These are phyloP conservation scores for Ustilago trichophora DNA, from an alignment of 1,284 basidiomycete species.

Conservation along the genomic window DNA sequence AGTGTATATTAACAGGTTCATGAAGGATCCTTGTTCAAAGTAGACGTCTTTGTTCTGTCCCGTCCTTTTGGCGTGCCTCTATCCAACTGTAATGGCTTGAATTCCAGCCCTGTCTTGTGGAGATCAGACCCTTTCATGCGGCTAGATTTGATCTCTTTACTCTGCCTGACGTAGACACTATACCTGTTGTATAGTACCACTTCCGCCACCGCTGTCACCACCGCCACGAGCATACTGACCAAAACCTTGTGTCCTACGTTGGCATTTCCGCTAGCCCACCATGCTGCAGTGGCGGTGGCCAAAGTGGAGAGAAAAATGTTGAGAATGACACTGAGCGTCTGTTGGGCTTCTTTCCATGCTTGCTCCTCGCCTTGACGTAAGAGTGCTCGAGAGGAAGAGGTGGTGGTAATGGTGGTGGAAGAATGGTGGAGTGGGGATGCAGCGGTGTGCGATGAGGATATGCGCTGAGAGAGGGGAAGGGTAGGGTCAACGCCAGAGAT, in stretches of 20 bases:
- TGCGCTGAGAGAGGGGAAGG: constrained; percentile 20
- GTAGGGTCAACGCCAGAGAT: constrained; percentile 38
- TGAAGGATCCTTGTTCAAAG: constrained; percentile 5
- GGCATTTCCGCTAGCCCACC: constrained; percentile 36
- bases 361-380: constrained; percentile 12
- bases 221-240: constrained; percentile 18
- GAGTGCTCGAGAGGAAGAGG: not conserved
- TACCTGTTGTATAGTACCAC: constrained; percentile 42
- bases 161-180: constrained; percentile 26
- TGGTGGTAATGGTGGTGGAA: no score
- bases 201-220: constrained; percentile 36
- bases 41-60: not conserved
- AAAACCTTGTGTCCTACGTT: constrained; percentile 19
- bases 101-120: not conserved
- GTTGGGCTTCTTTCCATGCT: constrained; percentile 36
- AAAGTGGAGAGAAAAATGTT: constrained; percentile 38
- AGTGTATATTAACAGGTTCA: no score
- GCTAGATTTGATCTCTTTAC: constrained; percentile 10
- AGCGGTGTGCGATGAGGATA: constrained; percentile 12
- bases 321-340: constrained; percentile 31
- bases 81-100: constrained; percentile 23
- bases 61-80: not conserved
- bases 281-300: constrained; percentile 36
- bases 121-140: constrained; percentile 35
- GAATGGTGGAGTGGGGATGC: no score